Evolutionary conservation across 2,329 filamentous ascomycete genomes (phyloP).

Genomic region (Colletotrichum chrysophilum): DNA sequence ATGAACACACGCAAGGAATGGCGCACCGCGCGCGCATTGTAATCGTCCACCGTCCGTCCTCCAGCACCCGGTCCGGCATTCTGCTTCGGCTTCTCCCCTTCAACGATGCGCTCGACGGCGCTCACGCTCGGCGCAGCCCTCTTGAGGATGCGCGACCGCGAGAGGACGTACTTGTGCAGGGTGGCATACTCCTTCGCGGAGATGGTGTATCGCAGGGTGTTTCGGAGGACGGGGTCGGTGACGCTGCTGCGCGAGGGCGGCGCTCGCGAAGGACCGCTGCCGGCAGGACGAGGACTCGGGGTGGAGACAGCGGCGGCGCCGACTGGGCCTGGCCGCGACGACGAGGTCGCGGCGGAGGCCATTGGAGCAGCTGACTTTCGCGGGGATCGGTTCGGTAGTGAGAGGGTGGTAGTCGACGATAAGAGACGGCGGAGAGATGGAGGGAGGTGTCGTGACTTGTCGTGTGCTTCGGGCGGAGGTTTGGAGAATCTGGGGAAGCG

Average conservation of each 20-base stretch:
- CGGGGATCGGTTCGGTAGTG: neutral
- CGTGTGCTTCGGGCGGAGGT: neutral
- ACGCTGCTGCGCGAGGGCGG: conserved; percentile 24
- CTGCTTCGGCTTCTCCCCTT: conserved; percentile 30
- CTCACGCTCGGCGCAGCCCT: conserved; percentile 60
- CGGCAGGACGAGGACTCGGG: conserved; percentile 10
- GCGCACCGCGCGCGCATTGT: conserved; percentile 73
- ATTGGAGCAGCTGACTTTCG: neutral
- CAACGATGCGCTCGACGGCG: conserved; percentile 55
- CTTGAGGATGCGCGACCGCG: conserved; percentile 66
- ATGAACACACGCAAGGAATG: conserved; percentile 75
- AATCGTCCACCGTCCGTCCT: conserved; percentile 56
- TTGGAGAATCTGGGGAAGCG: neutral
- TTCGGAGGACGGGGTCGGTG: conserved; percentile 77
- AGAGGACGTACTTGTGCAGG: conserved; percentile 83
- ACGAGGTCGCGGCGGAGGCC: conserved; percentile 18
- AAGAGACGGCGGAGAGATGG: neutral
- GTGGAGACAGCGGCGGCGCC: neutral
- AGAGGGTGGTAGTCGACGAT: neutral
- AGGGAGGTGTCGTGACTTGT: neutral
- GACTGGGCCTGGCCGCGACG: conserved; percentile 17
- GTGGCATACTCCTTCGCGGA: conserved; percentile 84
- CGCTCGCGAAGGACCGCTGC: conserved; percentile 1
- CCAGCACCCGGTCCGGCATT: conserved; percentile 32
- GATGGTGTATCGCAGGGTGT: conserved; percentile 86